Evolutionary conservation across 2,329 filamentous ascomycete genomes (phyloP).

Genomic region (Xylaria hypoxylon): DNA sequence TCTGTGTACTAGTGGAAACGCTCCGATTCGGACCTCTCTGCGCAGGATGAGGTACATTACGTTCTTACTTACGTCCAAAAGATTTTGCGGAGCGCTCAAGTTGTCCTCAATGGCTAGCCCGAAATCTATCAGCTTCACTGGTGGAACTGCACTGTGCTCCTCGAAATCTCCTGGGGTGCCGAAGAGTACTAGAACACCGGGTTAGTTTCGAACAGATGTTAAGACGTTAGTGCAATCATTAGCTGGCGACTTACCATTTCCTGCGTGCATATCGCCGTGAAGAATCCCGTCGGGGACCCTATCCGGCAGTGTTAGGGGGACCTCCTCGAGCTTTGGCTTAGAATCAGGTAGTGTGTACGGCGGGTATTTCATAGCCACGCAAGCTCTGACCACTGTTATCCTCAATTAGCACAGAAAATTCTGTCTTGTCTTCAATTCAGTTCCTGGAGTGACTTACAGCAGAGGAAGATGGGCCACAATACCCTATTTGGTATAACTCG

Average conservation of each 20-base stretch:
- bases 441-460: conserved; percentile 24
- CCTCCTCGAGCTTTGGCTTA: conserved; percentile 15
- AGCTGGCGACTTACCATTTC: conserved; percentile 25
- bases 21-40: rapidly evolving
- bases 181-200: conserved; percentile 21
- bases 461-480: conserved; percentile 38
- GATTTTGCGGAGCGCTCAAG: background rate
- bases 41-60: conserved; percentile 10
- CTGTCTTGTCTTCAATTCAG: background rate
- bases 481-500: conserved; percentile 29
- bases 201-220: conserved; percentile 14
- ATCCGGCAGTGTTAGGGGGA: background rate
- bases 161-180: conserved; percentile 15
- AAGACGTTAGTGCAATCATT: background rate
- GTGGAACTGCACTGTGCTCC: conserved; percentile 31
- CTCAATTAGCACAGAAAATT: background rate
- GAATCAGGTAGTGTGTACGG: background rate
- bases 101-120: background rate
- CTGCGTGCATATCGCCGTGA: conserved; percentile 28
- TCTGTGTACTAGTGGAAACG: background rate
- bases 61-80: background rate
- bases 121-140: conserved; percentile 37
- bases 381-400: conserved; percentile 33
- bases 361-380: conserved; percentile 29
- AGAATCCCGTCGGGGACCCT: background rate